phyloP scores from a whole-genome alignment of 1,284 basidiomycete genomes.

The Wallemia ichthyophaga region DNA sequence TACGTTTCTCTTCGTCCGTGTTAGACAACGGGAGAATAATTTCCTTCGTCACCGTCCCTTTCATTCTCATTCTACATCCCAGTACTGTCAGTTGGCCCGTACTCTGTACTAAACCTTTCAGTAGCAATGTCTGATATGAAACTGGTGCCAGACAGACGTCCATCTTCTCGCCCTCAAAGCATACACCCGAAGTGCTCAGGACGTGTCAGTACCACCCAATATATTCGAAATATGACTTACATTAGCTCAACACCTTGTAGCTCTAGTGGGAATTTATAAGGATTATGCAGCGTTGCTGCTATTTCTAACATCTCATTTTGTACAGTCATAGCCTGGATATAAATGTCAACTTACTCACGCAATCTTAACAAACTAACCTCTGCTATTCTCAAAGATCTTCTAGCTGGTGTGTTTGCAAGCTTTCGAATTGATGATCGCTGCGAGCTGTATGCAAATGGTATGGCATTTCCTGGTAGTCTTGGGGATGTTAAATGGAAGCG shows the following conservation, averaged over 20 bases:
- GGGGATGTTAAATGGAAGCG: too few species aligned
- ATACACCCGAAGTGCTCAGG: constrained; percentile 43
- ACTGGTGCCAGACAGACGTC: constrained; percentile 36
- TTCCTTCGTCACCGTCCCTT: constrained; percentile 36
- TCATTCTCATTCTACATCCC: constrained; percentile 45
- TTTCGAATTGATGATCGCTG: constrained; percentile 2
- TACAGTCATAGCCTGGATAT: constrained; percentile 31
- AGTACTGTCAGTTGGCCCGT: constrained; percentile 38
- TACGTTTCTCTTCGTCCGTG: constrained; percentile 33
- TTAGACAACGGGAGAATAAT: constrained; percentile 47
- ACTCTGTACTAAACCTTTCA: constrained; percentile 34
- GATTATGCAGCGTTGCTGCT: constrained; percentile 56
- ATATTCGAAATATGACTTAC: constrained; percentile 18
- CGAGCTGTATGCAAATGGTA: constrained; percentile 17
- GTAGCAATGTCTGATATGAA: constrained; percentile 37
- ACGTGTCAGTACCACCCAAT: constrained; percentile 1
- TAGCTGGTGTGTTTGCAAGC: constrained; percentile 6
- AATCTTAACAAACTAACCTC: neutral
- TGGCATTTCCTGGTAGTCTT: too few species aligned
- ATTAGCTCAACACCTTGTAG: constrained; percentile 48
- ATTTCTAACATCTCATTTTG: constrained; percentile 59
- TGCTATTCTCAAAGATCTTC: neutral
- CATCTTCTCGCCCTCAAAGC: constrained; percentile 31
- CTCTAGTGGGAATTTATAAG: constrained; percentile 67
- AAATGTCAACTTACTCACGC: constrained; percentile 8